A percentile compares a stretch with the other conserved stretches of the same genome.
phyloP scores from a whole-genome alignment of 202 grass and related monocot genomes.

The Miscanthus sacchariflorus region DNA sequence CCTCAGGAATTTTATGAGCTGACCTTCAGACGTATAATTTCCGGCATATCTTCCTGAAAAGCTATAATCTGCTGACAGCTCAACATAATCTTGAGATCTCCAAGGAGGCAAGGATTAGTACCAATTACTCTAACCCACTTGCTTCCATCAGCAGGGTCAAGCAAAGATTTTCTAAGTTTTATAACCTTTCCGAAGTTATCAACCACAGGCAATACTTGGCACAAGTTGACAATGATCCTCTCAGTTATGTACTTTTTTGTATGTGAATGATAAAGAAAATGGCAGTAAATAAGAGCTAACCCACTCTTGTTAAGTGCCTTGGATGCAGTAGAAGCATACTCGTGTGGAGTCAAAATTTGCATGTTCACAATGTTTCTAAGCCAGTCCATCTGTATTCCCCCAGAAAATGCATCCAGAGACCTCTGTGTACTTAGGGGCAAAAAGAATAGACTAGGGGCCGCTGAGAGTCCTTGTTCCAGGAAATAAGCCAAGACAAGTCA shows the following conservation, averaged over 20 bases:
- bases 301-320: conserved; percentile 44
- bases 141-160: conserved; percentile 67
- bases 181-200: conserved; percentile 52
- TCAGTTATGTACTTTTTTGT: not conserved
- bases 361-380: conserved; percentile 35
- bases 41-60: conserved; percentile 1
- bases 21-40: not conserved
- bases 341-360: conserved; percentile 45
- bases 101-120: conserved; percentile 56
- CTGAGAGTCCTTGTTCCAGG: conserved; percentile 58
- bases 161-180: conserved; percentile 17
- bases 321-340: conserved; percentile 26
- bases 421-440: conserved; percentile 49
- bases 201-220: conserved; percentile 38
- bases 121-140: conserved; percentile 68
- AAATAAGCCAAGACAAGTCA: conserved; percentile 62
- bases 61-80: conserved; percentile 58
- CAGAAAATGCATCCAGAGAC: conserved; percentile 28
- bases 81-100: conserved; percentile 49
- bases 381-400: conserved; percentile 24
- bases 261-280: conserved; percentile 49
- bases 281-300: conserved; percentile 32
- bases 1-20: conserved; percentile 54
- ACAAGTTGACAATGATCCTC: not conserved
- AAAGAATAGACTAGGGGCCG: conserved; percentile 37